These are phyloP conservation scores for Ligustrum vulgare DNA, from an alignment of 257 asterid species.

Conservation along the genomic window DNA sequence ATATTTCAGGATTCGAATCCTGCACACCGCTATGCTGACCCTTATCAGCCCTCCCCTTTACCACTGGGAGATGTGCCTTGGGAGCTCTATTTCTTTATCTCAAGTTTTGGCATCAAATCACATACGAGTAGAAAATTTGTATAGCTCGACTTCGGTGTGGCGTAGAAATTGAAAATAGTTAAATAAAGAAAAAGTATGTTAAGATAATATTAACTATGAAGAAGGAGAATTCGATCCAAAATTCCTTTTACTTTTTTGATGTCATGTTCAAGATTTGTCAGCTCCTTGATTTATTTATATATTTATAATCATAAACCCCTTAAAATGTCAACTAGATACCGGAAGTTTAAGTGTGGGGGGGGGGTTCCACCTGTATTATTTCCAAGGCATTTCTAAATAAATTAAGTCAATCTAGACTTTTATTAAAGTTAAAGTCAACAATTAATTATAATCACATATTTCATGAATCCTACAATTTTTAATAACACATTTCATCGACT, in stretches of 20 bases:
- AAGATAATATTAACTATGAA: neutral
- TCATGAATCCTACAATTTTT: too few species aligned
- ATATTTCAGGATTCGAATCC: too few species aligned
- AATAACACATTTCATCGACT: too few species aligned
- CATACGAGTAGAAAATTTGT: constrained; percentile 12
- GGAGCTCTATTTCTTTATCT: neutral
- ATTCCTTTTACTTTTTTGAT: constrained; percentile 8
- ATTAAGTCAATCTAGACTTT: too few species aligned
- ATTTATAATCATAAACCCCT: constrained; percentile 9
- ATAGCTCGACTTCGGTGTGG: neutral
- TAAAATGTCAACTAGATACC: constrained; percentile 55
- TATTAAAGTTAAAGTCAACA: too few species aligned
- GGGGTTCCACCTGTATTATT: constrained; percentile 3
- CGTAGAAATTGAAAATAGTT: constrained; percentile 1
- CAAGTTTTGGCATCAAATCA: constrained; percentile 17
- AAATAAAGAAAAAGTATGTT: constrained; percentile 6
- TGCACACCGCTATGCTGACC: too few species aligned
- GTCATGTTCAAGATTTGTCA: constrained; percentile 9
- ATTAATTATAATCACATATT: too few species aligned
- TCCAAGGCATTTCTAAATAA: too few species aligned
- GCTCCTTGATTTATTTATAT: neutral
- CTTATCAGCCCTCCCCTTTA: too few species aligned
- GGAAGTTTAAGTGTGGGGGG: constrained; percentile 28
- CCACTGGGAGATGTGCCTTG: too few species aligned
- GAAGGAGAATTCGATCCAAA: constrained; percentile 16